Evolutionary conservation across 2,329 filamentous ascomycete genomes (phyloP), one percentile per base, ranked within the genome.

Genomic region (Aspergillus aculeatinus): DNA sequence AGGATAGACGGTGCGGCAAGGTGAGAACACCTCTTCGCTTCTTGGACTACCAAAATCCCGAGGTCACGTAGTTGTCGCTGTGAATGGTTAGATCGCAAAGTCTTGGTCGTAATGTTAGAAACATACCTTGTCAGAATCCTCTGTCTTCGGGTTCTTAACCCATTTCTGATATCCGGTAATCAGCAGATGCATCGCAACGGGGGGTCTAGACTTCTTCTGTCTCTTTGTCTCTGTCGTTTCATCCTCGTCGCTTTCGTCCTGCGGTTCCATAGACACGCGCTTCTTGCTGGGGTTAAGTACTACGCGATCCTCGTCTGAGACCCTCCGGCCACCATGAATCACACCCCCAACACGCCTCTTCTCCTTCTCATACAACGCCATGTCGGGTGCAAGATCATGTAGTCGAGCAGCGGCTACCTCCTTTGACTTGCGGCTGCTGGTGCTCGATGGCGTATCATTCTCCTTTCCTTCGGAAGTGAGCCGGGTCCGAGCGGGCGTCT

Each of bases 351-450:
- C 85, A 21, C 95, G 87, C 79, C 96, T 97, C 80, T 86, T 92
- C 77, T 99, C 95, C 72, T 95, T 96, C 71, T 98, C 90, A 70
- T 95, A 99, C 33, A 96, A 80, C 2, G 89, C 89, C 70, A 98
- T 92, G 71, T 99, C 95, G 0, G 89, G 85, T 0, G 91, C 92
- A 59, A 94, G 81, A 39, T 86, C 84, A 57, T 95, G 91, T 7
- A 98, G 79, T 64, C 86, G 87, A 35, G 87, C 85, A n/a, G 89
- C 79, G 12, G 95, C 95, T 70, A 90, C 89, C 47, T 89, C 87
- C 74, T 98, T 99, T 14, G 95, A 94, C 68, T 91, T 95, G 58
- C 95, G 88, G 65, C 90, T 91, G 27, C 88, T 87, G 1, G 87
- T 90, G 2, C 89, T 83, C 0, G 87, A 87, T 0, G 93, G 92